Conservation (phyloP, 495 filamentous ascomycete species). For the Aspergillus panamensis region DNA sequence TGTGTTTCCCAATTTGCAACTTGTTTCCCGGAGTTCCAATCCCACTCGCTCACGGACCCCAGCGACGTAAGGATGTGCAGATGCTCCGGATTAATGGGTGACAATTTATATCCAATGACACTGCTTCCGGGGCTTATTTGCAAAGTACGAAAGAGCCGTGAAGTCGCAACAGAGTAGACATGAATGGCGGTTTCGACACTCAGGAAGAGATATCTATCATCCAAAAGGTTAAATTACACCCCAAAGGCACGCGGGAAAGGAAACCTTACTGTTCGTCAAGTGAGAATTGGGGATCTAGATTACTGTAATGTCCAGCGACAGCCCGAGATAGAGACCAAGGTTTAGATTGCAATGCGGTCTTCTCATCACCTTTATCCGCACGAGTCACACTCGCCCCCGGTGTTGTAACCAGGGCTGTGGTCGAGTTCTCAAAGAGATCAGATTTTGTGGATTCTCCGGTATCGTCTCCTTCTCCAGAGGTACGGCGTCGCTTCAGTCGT, state of each 20-base stretch:
- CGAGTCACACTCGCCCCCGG: neutral
- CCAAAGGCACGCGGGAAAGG: neutral
- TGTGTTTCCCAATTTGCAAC: conserved; percentile 45
- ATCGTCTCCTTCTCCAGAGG: conserved; percentile 21
- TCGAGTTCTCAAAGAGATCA: neutral
- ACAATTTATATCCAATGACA: conserved; percentile 56
- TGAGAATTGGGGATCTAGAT: conserved; percentile 76
- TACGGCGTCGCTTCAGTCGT: conserved; percentile 35
- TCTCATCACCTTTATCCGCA: neutral
- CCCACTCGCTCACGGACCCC: conserved; percentile 65
- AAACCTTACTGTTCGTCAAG: conserved; percentile 70
- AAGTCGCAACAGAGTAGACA: conserved; percentile 77
- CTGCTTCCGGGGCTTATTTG: conserved; percentile 32
- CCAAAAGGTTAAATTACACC: conserved; percentile 22
- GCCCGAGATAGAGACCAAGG: conserved; percentile 37
- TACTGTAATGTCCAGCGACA: conserved; percentile 35
- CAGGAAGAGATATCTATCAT: conserved; percentile 63
- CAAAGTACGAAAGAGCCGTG: conserved; percentile 66
- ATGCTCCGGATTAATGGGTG: conserved; percentile 51
- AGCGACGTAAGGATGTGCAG: conserved; percentile 67
- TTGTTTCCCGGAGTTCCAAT: conserved; percentile 65
- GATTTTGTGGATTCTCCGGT: neutral
- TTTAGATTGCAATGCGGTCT: neutral
- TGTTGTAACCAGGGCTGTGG: neutral
- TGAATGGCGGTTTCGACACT: conserved; percentile 62